Conservation (phyloP, 148 eudicot species). For the Chenopodium quinoa region DNA sequence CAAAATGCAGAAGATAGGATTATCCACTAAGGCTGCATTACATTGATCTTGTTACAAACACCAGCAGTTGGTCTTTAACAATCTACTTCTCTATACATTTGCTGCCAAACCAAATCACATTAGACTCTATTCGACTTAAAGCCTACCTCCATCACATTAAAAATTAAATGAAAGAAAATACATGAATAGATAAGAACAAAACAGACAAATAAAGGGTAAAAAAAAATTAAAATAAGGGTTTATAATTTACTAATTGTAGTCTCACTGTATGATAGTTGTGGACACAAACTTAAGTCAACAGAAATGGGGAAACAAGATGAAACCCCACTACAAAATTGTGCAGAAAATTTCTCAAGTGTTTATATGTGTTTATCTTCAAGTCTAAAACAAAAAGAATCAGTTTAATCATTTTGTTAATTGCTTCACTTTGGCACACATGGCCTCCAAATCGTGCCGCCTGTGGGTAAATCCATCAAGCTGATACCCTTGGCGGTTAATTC, state of each 20-base stretch:
- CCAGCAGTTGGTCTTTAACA: too few relatives aligned
- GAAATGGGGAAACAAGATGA: not conserved
- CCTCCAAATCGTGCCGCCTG: conserved; percentile 69
- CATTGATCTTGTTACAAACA: too few relatives aligned
- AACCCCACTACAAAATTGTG: not conserved
- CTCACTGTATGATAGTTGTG: not conserved
- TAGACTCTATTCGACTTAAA: too few relatives aligned
- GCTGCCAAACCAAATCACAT: too few relatives aligned
- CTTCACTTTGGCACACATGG: conserved; percentile 50
- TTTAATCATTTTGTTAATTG: not conserved
- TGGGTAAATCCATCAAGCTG: conserved; percentile 70
- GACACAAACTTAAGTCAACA: not conserved
- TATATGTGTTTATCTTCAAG: not conserved
- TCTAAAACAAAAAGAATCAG: not conserved
- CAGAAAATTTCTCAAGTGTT: not conserved
- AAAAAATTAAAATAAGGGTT: not conserved
- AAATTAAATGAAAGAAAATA: too few relatives aligned
- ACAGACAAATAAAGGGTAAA: not conserved
- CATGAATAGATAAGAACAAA: not conserved
- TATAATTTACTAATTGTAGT: not conserved
- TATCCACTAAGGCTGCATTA: too few relatives aligned
- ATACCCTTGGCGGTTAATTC: conserved; percentile 65
- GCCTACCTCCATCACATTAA: too few relatives aligned
- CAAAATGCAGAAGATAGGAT: too few relatives aligned
- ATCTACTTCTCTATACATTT: too few relatives aligned